phyloP scores from a whole-genome alignment of 1,284 basidiomycete genomes.

The Bjerkandera adusta region DNA sequence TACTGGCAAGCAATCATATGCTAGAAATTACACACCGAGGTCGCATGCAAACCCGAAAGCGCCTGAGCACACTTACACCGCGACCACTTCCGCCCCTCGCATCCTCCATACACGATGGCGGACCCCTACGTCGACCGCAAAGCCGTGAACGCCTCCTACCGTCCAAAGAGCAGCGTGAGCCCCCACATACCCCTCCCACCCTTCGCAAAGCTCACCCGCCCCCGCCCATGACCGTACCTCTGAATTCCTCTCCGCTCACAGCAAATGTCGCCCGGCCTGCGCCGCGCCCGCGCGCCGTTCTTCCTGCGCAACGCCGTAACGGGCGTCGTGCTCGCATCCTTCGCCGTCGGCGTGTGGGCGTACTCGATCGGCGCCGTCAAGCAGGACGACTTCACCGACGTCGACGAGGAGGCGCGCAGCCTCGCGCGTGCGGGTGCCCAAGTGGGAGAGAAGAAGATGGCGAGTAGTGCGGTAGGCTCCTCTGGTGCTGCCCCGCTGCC shows the following conservation, averaged over 20 bases:
- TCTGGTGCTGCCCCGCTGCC: slow-evolving; percentile 3
- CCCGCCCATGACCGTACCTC: background rate
- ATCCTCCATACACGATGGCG: slow-evolving; percentile 21
- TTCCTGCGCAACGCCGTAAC: slow-evolving; percentile 77
- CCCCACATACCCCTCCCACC: background rate
- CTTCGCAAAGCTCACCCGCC: background rate
- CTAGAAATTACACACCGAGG: too few species aligned
- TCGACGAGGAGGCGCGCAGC: slow-evolving; percentile 72
- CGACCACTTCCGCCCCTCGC: slow-evolving; percentile 7
- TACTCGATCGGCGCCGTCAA: slow-evolving; percentile 94
- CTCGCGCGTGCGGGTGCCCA: slow-evolving; percentile 40
- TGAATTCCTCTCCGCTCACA: too few species aligned
- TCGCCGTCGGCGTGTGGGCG: slow-evolving; percentile 84
- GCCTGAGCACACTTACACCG: slow-evolving; percentile 11
- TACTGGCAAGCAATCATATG: too few species aligned
- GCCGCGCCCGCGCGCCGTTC: slow-evolving; percentile 87
- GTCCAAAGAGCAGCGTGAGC: slow-evolving; percentile 39
- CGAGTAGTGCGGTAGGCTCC: background rate
- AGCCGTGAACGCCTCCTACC: slow-evolving; percentile 35
- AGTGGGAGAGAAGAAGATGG: slow-evolving; percentile 7
- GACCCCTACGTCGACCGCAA: slow-evolving; percentile 36
- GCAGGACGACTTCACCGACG: slow-evolving; percentile 88
- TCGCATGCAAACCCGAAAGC: too few species aligned
- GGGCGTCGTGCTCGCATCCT: slow-evolving; percentile 69
- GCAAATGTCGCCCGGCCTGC: slow-evolving; percentile 84